A percentile compares a stretch with the other conserved stretches of the same genome.
Evolutionary conservation across 495 filamentous ascomycete species (phyloP).

Genomic region (Daldinia grandis): DNA sequence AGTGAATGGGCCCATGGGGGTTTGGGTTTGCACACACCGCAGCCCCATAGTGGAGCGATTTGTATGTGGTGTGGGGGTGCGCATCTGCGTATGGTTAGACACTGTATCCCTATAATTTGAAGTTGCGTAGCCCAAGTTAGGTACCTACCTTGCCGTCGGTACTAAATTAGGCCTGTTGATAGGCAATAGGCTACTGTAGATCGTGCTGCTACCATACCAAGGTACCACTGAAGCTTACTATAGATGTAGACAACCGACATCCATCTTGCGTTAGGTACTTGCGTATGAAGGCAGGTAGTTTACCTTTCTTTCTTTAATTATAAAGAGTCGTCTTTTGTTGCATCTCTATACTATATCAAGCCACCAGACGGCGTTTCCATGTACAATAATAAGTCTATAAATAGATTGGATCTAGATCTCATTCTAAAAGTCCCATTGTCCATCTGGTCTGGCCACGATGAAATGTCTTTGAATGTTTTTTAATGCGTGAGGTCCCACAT

Average conservation of each 20-base stretch:
- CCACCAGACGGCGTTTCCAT: neutral
- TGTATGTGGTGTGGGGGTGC: constrained; percentile 10
- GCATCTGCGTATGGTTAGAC: neutral
- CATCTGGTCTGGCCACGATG: neutral
- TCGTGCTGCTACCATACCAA: neutral
- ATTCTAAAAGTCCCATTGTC: constrained; percentile 1
- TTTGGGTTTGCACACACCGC: constrained; percentile 16
- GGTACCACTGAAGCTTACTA: neutral
- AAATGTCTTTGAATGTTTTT: neutral
- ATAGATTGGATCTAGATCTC: constrained; percentile 13
- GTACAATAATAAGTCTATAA: constrained; percentile 5
- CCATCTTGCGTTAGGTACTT: no score
- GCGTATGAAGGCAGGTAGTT: neutral
- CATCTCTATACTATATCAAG: neutral
- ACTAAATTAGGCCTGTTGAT: neutral
- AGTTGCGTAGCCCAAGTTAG: neutral
- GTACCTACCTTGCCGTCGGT: neutral
- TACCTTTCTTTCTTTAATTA: neutral
- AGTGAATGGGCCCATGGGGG: constrained; percentile 31
- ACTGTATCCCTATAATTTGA: neutral
- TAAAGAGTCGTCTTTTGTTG: neutral
- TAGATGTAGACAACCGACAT: neutral
- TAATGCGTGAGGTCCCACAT: neutral
- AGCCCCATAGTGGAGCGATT: constrained; percentile 8
- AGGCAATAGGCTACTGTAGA: neutral